Conservation (phyloP, 2,329 filamentous ascomycete genomes). For the Pseudogymnoascus sp. region DNA sequence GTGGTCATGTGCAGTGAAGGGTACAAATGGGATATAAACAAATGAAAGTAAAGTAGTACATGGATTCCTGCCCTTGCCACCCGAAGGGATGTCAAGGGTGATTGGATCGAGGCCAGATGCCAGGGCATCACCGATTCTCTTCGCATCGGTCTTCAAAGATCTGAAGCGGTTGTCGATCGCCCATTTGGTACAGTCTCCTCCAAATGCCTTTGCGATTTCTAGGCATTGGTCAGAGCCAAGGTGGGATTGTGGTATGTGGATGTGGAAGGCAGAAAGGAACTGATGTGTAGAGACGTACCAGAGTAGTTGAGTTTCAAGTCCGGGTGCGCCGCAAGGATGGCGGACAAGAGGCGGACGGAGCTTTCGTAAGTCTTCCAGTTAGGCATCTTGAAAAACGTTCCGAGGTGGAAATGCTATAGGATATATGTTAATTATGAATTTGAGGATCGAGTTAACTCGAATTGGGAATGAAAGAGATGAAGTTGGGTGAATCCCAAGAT, state of each 20-base stretch:
- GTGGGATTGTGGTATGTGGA: conserved; percentile 5
- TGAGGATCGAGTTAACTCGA: neutral
- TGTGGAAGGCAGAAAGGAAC: conserved; percentile 10
- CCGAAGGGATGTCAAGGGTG: conserved; percentile 20
- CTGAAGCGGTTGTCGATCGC: conserved; percentile 34
- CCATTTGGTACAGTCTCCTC: conserved; percentile 29
- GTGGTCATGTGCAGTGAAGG: conserved; percentile 10
- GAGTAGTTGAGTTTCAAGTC: conserved; percentile 51
- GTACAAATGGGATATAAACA: neutral
- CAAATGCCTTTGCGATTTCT: conserved; percentile 23
- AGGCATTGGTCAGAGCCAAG: neutral
- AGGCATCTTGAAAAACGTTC: conserved; percentile 34
- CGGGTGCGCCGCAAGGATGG: conserved; percentile 50
- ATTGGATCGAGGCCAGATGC: conserved; percentile 29
- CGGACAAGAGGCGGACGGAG: conserved; percentile 51
- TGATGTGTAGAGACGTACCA: conserved; percentile 38
- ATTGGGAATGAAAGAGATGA: neutral
- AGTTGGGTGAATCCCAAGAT: neutral
- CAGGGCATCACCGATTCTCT: conserved; percentile 29
- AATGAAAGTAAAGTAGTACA: neutral
- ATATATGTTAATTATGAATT: neutral
- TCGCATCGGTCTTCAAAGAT: conserved; percentile 33
- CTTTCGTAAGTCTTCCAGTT: conserved; percentile 55
- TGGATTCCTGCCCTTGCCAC: conserved; percentile 7
- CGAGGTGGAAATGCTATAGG: neutral